Percentiles rank a stretch among this genome's conserved stretches.
Conservation (phyloP, 192 early-diverging fungal genomes). For the Podochytrium sp. region DNA sequence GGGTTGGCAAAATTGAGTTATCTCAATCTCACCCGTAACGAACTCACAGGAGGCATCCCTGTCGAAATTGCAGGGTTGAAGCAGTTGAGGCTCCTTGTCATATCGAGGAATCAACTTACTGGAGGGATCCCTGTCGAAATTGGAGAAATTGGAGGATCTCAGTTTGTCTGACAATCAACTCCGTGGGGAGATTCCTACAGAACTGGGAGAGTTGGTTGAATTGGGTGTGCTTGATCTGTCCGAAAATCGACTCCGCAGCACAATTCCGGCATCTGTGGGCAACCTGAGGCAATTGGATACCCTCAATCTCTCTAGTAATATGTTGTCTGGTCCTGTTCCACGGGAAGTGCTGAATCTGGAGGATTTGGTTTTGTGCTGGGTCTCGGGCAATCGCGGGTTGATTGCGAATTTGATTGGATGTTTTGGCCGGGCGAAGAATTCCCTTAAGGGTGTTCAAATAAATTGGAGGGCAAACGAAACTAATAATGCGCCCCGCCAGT, state of each 20-base stretch:
- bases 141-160: neutral
- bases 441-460: too few species aligned
- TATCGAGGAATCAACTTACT: neutral
- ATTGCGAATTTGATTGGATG: too few species aligned
- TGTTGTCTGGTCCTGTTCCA: too few species aligned
- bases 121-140: constrained; percentile 1
- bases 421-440: too few species aligned
- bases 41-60: neutral
- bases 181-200: neutral
- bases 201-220: neutral
- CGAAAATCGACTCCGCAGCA: neutral
- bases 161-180: neutral
- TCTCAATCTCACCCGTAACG: neutral
- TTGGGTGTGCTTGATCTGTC: neutral
- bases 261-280: neutral
- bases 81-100: neutral
- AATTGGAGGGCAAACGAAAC: too few species aligned
- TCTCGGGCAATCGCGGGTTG: too few species aligned
- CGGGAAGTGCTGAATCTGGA: too few species aligned
- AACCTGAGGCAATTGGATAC: too few species aligned
- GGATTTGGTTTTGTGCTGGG: too few species aligned
- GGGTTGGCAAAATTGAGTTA: neutral
- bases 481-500: too few species aligned
- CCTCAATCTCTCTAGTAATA: too few species aligned
- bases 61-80: neutral